These are phyloP conservation scores for Allodekkera sacchari DNA, from an alignment of 805 yeast species.

Conservation along the genomic window DNA sequence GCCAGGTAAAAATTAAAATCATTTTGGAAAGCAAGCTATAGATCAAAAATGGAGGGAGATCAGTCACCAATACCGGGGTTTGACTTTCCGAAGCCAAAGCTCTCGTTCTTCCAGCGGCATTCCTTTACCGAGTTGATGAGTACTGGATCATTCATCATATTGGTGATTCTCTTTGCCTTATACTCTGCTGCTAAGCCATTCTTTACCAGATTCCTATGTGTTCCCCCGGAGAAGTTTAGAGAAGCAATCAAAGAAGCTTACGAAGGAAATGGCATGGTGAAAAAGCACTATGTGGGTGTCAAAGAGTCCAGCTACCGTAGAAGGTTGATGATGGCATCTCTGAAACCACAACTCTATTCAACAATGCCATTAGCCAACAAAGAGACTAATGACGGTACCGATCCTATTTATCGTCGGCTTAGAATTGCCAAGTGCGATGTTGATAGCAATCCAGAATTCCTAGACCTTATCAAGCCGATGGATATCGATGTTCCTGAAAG, in stretches of 20 bases:
- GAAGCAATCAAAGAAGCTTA: conserved; percentile 16
- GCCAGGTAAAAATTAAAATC: too few species aligned
- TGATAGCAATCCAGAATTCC: conserved; percentile 13
- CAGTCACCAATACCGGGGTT: too few species aligned
- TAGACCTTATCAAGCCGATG: conserved; percentile 17
- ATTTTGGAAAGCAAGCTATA: too few species aligned
- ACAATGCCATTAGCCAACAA: conserved; percentile 23
- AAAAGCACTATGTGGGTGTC: conserved; percentile 16
- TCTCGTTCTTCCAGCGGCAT: conserved; percentile 1
- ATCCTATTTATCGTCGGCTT: conserved; percentile 8
- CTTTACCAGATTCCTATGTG: conserved; percentile 14
- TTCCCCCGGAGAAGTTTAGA: conserved; percentile 23
- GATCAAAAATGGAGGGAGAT: too few species aligned
- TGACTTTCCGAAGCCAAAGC: conserved; percentile 1
- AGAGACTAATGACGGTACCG: conserved; percentile 9
- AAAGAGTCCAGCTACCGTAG: conserved; percentile 21
- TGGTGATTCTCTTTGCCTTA: conserved; percentile 1
- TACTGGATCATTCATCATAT: conserved; percentile 1
- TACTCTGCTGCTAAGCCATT: conserved; percentile 15
- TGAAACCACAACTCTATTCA: conserved; percentile 25
- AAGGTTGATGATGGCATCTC: conserved; percentile 23
- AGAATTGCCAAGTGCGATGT: conserved; percentile 22
- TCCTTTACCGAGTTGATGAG: not conserved
- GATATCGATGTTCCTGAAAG: conserved; percentile 28
- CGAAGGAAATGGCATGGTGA: conserved; percentile 13